Percentiles rank a stretch among this genome's conserved stretches.
Evolutionary conservation across 2,329 filamentous ascomycete genomes (phyloP).

Genomic region (Pseudogymnoascus sp.): DNA sequence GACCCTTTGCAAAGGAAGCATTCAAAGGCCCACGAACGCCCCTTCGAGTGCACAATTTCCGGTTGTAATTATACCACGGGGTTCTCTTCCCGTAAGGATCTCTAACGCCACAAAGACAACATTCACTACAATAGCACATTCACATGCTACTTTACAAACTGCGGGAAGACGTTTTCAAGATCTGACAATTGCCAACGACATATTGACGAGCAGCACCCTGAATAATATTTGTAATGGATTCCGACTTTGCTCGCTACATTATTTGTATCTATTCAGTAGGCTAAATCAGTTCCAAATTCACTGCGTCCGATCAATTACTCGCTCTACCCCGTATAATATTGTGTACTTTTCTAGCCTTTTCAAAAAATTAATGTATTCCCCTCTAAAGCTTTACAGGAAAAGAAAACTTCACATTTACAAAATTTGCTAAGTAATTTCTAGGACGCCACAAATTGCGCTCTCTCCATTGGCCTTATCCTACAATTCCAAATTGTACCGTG

Average conservation of each 20-base stretch:
- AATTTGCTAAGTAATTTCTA: too few species aligned
- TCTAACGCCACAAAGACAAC: conserved; percentile 12
- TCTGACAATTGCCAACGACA: conserved; percentile 14
- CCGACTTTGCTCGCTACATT: neutral
- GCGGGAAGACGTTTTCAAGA: conserved; percentile 13
- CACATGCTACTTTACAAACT: conserved; percentile 11
- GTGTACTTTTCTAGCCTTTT: too few species aligned
- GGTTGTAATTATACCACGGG: conserved; percentile 11
- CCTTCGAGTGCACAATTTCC: conserved; percentile 9
- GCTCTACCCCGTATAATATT: too few species aligned
- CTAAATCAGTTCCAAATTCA: too few species aligned
- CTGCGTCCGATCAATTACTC: too few species aligned
- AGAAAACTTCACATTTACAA: too few species aligned
- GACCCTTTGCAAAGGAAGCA: conserved; percentile 11
- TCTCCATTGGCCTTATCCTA: too few species aligned
- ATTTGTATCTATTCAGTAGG: too few species aligned
- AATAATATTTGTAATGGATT: neutral
- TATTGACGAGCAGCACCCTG: conserved; percentile 13
- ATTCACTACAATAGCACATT: conserved; percentile 14
- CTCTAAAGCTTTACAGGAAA: too few species aligned
- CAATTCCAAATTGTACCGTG: too few species aligned
- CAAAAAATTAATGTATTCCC: too few species aligned
- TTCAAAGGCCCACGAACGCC: conserved; percentile 9
- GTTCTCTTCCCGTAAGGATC: conserved; percentile 13
- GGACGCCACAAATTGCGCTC: too few species aligned